These are phyloP conservation scores for Aspergillus haitiensis DNA, from an alignment of 495 filamentous ascomycete genomes.

Conservation along the genomic window DNA sequence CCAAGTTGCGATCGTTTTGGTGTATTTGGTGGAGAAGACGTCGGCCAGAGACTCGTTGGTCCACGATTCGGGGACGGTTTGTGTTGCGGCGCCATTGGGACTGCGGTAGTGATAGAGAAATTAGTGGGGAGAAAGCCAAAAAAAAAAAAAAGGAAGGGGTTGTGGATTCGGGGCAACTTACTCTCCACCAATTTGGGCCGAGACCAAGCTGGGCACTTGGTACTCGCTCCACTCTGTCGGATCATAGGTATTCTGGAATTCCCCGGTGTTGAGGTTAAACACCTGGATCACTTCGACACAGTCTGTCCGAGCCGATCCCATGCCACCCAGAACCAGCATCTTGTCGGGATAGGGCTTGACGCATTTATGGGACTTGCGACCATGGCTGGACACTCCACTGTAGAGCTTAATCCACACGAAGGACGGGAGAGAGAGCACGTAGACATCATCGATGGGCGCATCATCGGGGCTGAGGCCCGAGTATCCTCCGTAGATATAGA, in stretches of 20 bases:
- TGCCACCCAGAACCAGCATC: slow-evolving; percentile 70
- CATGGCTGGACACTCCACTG: slow-evolving; percentile 45
- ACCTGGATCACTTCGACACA: slow-evolving; percentile 61
- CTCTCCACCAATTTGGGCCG: slow-evolving; percentile 61
- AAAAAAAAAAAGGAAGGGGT: too few species aligned
- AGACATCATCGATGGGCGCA: slow-evolving; percentile 63
- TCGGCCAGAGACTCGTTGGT: slow-evolving; percentile 46
- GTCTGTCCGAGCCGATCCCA: slow-evolving; percentile 14
- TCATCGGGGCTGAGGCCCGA: slow-evolving; percentile 43
- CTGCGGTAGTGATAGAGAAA: not conserved
- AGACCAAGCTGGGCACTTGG: slow-evolving; percentile 58
- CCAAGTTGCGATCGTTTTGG: slow-evolving; percentile 53
- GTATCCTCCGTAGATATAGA: slow-evolving; percentile 76
- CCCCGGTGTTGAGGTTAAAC: slow-evolving; percentile 61
- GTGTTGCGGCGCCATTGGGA: slow-evolving; percentile 58
- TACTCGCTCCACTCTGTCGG: slow-evolving; percentile 59
- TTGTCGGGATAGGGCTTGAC: slow-evolving; percentile 69
- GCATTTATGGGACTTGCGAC: slow-evolving; percentile 63
- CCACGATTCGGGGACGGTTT: slow-evolving; percentile 51
- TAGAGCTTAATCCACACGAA: slow-evolving; percentile 73
- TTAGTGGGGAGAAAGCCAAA: too few species aligned
- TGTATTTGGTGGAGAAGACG: slow-evolving; percentile 59
- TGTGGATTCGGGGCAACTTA: slow-evolving; percentile 26
- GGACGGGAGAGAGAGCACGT: slow-evolving; percentile 70
- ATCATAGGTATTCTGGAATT: slow-evolving; percentile 61